These are phyloP conservation scores for Sporothrix pallida DNA, from an alignment of 2,329 filamentous ascomycete genomes.

Conservation along the genomic window DNA sequence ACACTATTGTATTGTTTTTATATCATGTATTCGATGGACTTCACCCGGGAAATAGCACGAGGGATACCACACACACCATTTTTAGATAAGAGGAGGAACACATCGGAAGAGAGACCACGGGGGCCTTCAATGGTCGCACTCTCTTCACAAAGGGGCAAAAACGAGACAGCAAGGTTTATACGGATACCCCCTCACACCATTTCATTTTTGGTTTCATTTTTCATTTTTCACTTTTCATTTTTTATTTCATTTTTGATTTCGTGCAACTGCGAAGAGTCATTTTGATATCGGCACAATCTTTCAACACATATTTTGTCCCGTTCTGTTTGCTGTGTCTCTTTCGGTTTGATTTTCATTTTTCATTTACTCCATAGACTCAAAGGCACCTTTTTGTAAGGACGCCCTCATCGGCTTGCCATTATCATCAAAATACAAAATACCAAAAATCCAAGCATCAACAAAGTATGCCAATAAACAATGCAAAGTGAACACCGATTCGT, in stretches of 20 bases:
- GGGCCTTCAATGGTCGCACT: slow-evolving; percentile 4
- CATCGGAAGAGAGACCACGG: neutral
- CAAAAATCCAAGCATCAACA: neutral
- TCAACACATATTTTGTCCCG: neutral
- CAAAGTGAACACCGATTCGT: neutral
- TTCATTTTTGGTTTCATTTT: too few species aligned
- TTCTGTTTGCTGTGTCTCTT: neutral
- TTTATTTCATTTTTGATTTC: neutral
- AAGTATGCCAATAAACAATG: too few species aligned
- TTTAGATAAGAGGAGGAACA: slow-evolving; percentile 23
- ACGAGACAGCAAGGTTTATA: neutral
- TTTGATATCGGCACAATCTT: neutral
- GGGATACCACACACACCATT: slow-evolving; percentile 4
- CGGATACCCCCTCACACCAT: slow-evolving; percentile 6
- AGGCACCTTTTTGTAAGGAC: neutral
- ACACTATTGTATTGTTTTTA: neutral
- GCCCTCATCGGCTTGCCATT: neutral
- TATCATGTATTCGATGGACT: slow-evolving; percentile 6
- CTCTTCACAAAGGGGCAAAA: neutral
- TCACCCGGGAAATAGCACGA: neutral
- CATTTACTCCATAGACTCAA: neutral
- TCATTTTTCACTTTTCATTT: too few species aligned
- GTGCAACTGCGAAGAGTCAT: neutral
- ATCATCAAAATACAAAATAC: neutral
- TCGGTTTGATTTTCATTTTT: neutral